Percentiles rank a stretch among this genome's conserved stretches.
These are phyloP conservation scores for Ostreobium quekettii DNA, from an alignment of 139 green algal species.

Conservation along the genomic window DNA sequence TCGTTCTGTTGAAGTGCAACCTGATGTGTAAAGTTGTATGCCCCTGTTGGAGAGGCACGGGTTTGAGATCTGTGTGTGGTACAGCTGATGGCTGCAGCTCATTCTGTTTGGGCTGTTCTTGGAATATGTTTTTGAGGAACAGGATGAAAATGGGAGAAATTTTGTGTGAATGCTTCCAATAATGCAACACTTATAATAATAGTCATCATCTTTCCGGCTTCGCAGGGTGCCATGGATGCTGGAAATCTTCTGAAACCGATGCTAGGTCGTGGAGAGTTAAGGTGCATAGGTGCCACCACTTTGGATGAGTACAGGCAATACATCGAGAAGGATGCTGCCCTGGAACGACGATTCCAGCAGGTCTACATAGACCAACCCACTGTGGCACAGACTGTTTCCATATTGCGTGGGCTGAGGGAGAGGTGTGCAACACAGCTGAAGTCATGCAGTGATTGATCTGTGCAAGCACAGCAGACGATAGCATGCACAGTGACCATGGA, in stretches of 20 bases:
- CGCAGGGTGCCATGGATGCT: slow-evolving; percentile 82
- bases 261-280: slow-evolving; percentile 88
- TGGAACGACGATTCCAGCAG: slow-evolving; percentile 87
- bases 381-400: slow-evolving; percentile 88
- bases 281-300: slow-evolving; percentile 90
- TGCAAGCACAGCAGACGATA: no score
- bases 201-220: neutral
- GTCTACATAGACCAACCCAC: slow-evolving; percentile 83
- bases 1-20: no score
- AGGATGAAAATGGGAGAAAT: neutral
- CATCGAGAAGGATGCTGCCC: slow-evolving; percentile 90
- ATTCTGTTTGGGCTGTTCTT: slow-evolving; percentile 15
- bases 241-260: slow-evolving; percentile 96
- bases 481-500: no score
- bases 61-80: no score
- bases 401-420: slow-evolving; percentile 90
- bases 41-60: no score
- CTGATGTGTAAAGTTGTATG: no score
- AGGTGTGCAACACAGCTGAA: no score
- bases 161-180: neutral
- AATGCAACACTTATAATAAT: neutral
- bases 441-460: no score
- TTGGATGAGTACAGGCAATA: slow-evolving; percentile 84
- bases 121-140: neutral
- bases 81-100: neutral